Evolutionary conservation across 2,329 filamentous ascomycete species (phyloP).

Genomic region (Purpureocillium takamizusanense): DNA sequence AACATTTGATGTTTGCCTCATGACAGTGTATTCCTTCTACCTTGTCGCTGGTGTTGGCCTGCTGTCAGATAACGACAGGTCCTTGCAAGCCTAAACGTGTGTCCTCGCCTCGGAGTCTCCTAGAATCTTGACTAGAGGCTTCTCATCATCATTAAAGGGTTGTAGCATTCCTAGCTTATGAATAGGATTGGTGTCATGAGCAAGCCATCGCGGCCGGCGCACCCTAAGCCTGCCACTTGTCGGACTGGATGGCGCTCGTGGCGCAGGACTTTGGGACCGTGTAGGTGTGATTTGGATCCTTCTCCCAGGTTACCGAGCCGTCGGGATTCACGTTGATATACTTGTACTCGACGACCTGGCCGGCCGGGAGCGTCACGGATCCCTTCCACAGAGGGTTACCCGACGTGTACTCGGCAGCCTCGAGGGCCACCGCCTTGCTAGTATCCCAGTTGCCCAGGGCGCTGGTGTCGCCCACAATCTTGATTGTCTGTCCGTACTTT

Average conservation of each 20-base stretch:
- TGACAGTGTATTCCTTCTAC: too few relatives aligned
- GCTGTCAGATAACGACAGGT: too few relatives aligned
- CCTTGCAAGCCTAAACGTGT: too few relatives aligned
- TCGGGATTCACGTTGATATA: conserved; percentile 51
- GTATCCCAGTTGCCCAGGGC: conserved; percentile 57
- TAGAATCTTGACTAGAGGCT: too few relatives aligned
- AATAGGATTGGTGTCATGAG: too few relatives aligned
- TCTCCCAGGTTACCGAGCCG: conserved; percentile 55
- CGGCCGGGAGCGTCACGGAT: conserved; percentile 45
- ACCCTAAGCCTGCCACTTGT: conserved; percentile 18
- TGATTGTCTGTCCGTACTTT: conserved; percentile 53
- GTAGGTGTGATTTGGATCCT: conserved; percentile 40
- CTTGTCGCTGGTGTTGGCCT: too few relatives aligned
- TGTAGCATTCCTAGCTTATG: too few relatives aligned
- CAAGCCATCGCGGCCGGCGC: too few relatives aligned
- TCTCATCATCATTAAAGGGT: too few relatives aligned
- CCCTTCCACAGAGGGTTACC: conserved; percentile 53
- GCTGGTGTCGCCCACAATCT: conserved; percentile 49
- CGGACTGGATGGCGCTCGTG: conserved; percentile 15
- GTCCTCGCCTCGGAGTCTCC: too few relatives aligned
- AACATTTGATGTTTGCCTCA: too few relatives aligned
- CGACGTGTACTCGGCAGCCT: conserved; percentile 48
- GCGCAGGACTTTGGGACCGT: conserved; percentile 21
- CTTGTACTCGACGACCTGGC: conserved; percentile 55
- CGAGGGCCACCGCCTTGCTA: conserved; percentile 43